Evolutionary conservation across 192 early-diverging fungal genomes (phyloP), one percentile per base, ranked within the genome.

Genomic region (Coemansia sp.): DNA sequence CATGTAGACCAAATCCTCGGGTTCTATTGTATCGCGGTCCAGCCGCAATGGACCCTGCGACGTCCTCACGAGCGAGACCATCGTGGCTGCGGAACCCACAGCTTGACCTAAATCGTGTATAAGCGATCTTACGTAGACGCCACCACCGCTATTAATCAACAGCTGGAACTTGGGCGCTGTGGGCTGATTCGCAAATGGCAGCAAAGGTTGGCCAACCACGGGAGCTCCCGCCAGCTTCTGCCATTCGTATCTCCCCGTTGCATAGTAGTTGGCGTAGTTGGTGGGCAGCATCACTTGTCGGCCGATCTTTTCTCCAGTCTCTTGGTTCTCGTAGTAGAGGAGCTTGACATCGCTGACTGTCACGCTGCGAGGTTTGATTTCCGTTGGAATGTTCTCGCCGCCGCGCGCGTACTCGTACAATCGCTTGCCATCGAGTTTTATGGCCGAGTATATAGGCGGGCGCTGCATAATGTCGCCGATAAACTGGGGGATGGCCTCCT

Each of bases 371-470:
- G 76, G 29, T 55, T 67, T 62, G 32, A 78, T 36, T 38, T 19
- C 34, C 10, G 36, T 31, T 0, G 76, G 80, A 1, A 67, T 37
- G 9, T 15, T 7, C 9, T 76, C 55, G 1, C 86, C 87, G 14
- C 72, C 67, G 7, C 91, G 84, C 0, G 91, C 90, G 70, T 92
- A 92, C 17, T 92, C 87, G 59, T 92, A 91, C 10, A 93, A 68
- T 29, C 88, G 67, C 63, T 87, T 87, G 23, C 92, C 92, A 41
- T 91, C 84, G 37, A 93, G 78, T 32, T 75, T 84, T 17, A 92
- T 64, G 0, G 90, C 91, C 48, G 90, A 91, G 72, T 91, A 92
- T 85, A 89, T 44, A 0, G 92, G 91, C 17, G 92, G 92, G 4
- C 62, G 55, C 71, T 93, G 92, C 41, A 51, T 37, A 36, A 89